phyloP scores from a whole-genome alignment of 192 early-diverging fungal genomes.

The Umbelopsis ramanniana region DNA sequence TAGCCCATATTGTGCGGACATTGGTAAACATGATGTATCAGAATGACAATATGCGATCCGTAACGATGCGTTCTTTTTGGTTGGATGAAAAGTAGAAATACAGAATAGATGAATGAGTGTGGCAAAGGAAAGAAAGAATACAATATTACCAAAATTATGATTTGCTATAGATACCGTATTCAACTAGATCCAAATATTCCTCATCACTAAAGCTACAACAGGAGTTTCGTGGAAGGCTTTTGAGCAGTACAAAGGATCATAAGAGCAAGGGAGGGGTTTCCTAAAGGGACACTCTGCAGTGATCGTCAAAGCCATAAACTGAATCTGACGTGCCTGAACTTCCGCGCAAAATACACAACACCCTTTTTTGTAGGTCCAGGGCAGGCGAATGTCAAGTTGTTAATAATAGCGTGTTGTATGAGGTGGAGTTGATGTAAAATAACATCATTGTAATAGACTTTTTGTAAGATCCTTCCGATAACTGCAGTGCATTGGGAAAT shows the following conservation, averaged over 20 bases:
- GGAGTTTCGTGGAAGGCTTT: background rate
- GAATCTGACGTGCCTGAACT: background rate
- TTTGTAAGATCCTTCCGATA: no score
- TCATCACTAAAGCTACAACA: constrained; percentile 3
- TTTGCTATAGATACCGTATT: background rate
- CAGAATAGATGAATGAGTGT: background rate
- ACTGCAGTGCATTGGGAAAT: no score
- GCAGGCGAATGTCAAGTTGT: background rate
- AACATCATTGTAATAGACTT: no score
- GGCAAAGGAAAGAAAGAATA: background rate
- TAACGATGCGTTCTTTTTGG: background rate
- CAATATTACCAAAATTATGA: constrained; percentile 7
- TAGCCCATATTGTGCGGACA: background rate
- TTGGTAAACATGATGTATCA: background rate
- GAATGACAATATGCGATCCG: background rate
- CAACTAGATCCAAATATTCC: background rate
- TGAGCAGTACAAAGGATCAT: constrained; percentile 18
- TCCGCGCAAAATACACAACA: background rate
- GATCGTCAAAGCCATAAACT: background rate
- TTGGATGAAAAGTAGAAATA: background rate
- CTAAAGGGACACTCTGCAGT: background rate
- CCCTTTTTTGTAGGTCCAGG: background rate
- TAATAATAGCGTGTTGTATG: no score
- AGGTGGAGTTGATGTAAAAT: no score
- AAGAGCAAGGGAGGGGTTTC: background rate